Conservation (phyloP, 1,284 basidiomycete species). For the Blastosporella zonata region DNA sequence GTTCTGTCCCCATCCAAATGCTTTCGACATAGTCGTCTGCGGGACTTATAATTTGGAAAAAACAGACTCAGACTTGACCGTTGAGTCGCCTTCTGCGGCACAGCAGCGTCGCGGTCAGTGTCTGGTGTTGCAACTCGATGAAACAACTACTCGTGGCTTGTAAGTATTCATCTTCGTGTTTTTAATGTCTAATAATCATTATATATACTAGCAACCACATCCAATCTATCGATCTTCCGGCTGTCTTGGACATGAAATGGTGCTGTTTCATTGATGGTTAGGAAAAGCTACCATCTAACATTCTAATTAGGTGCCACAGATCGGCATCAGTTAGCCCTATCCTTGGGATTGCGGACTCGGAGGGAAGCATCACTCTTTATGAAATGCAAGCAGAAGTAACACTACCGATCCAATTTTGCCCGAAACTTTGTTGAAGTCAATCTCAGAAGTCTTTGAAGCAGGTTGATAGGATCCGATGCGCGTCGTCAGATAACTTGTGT, state of each 20-base stretch:
- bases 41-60: slow-evolving; percentile 84
- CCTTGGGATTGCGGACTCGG: slow-evolving; percentile 79
- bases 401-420: neutral
- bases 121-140: slow-evolving; percentile 56
- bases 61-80: slow-evolving; percentile 1
- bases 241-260: slow-evolving; percentile 95
- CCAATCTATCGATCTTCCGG: slow-evolving; percentile 73
- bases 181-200: neutral
- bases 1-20: slow-evolving; percentile 72
- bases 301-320: slow-evolving; percentile 53
- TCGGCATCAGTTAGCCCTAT: slow-evolving; percentile 39
- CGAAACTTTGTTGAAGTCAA: slow-evolving; percentile 3
- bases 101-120: slow-evolving; percentile 63
- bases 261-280: slow-evolving; percentile 25
- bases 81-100: slow-evolving; percentile 10
- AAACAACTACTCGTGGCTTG: slow-evolving; percentile 22
- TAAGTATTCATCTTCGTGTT: neutral
- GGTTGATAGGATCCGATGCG: slow-evolving; percentile 53
- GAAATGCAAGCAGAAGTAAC: slow-evolving; percentile 52
- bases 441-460: slow-evolving; percentile 44
- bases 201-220: slow-evolving; percentile 49
- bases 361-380: slow-evolving; percentile 71
- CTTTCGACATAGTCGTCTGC: slow-evolving; percentile 71
- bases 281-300: neutral
- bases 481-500: slow-evolving; percentile 62